Evolutionary conservation across 1,284 basidiomycete genomes (phyloP), one percentile per base, ranked within the genome.

Genomic region (Heimioporus retisporus): DNA sequence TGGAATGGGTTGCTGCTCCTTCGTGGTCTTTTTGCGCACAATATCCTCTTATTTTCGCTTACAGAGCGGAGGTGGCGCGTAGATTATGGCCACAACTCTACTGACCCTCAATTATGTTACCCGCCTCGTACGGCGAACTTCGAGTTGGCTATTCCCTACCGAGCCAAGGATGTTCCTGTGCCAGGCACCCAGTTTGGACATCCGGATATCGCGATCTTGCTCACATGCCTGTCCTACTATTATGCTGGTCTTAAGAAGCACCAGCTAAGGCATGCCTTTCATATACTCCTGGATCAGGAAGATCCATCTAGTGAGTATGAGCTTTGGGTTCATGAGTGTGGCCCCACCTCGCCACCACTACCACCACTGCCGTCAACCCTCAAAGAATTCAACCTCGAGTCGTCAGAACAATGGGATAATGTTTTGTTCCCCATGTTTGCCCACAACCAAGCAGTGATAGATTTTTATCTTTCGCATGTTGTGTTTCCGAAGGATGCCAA

Each of bases 11-110:
- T 86, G 18, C 75, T 87, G 6, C 76, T 85, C 7, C 75, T 81
- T n/a, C 80, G 84, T 7, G 85, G 85, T 6, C 75, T 83, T 13
- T 62, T 87, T 15, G 81, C 77, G 0, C 72, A 75, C n/a, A 82
- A 82, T 1, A 77, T 86, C 21, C 46, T 48, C 11, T 10, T 8
- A 11, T 48, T 48, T 21, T 3, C 11, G 2, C 16, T 48, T 19
- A 76, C 74, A 55, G 78, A 82, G 43, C 80, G 79, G 64, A 79
- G 84, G n/a, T 87, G 82, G 81, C 73, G 84, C 43, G 84, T 87
- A 15, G 82, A 87, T 64, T 86, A 83, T 68, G 86, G 85, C 1
- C 77, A 85, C 21, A 81, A 31, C 31, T 31, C n/a, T n/a, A n/a
- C 8, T 35, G 35, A 6, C n/a, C n/a, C n/a, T n/a, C n/a, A n/a